Base-by-base conservation (phyloP, 306 rosid genomes). In the Sicyos baderoa region DNA sequence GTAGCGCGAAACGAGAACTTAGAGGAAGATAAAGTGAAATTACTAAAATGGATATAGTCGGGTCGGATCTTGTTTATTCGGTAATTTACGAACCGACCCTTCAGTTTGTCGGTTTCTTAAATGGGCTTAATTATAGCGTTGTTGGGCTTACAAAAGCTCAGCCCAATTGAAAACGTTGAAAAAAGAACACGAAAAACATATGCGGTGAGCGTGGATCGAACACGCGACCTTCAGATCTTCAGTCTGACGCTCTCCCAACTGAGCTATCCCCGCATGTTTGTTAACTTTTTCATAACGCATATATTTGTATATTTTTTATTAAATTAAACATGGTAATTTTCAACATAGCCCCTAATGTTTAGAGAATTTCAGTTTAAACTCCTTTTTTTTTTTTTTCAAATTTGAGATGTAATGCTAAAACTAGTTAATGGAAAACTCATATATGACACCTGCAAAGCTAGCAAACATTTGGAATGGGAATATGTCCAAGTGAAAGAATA, bases 211-310 rank as follows among this genome's bases (percentile, higher is more conserved):
- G 56, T 48, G 71, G 71, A 66, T 66, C 71, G 71, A 66, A 66
- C 71, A 65, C 71, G 71, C 71, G 71, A 65, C 71, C 71, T 65
- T 65, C 71, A 65, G 55, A 65, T 65, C 71, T 65, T 65, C 71
- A 65, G 54, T 65, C 71, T 65, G 44, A 66, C 56, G 71, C 71
- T 66, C 55, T 66, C 71, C 55, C 71, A 66, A 66, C 44, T 66
- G 71, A 66, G 71, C 71, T 66, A 66, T 66, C 56, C 71, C 71
- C 42, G 64, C 45, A 25, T 35, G 42, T 5, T 35, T 35, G 1
- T 4, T 6, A 6, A 35, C n/a, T n/a, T n/a, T n/a, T 29, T 29
- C 4, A 29, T 2, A 1, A 0, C 0, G 1, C 4, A 0, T 48
- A 48, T 4, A 6, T 48, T 11, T 47, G 1, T 0, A 9, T 0